These are phyloP conservation scores for Drechslerella coelobrocha DNA, from an alignment of 2,329 filamentous ascomycete species.

Conservation along the genomic window DNA sequence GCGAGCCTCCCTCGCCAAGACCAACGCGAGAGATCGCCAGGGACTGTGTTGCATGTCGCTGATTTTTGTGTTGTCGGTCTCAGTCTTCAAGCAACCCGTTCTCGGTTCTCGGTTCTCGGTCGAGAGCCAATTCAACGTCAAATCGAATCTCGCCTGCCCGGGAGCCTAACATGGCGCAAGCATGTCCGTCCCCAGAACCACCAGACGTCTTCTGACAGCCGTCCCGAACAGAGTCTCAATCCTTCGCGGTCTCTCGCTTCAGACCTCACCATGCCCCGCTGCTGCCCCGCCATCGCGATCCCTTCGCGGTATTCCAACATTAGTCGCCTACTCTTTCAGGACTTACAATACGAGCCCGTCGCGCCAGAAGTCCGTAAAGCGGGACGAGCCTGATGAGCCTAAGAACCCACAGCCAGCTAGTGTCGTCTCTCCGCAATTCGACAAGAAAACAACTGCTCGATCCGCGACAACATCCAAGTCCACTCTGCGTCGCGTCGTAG, in stretches of 20 bases:
- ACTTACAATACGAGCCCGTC: slow-evolving; percentile 29
- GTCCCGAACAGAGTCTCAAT: slow-evolving; percentile 6
- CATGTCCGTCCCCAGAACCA: slow-evolving; percentile 44
- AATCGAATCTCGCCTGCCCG: background rate
- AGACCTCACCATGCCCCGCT: slow-evolving; percentile 4
- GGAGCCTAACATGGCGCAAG: slow-evolving; percentile 35
- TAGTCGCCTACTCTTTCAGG: too few species aligned
- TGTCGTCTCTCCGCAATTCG: slow-evolving; percentile 48
- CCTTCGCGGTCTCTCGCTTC: background rate
- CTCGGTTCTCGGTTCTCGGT: too few species aligned
- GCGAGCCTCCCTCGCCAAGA: too few species aligned
- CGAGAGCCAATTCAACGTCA: slow-evolving; percentile 10
- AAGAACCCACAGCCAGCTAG: slow-evolving; percentile 13
- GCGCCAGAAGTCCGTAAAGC: slow-evolving; percentile 24
- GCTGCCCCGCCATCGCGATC: slow-evolving; percentile 15
- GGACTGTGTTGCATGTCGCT: too few species aligned
- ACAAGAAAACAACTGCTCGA: slow-evolving; percentile 63
- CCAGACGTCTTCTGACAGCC: slow-evolving; percentile 37
- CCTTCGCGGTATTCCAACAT: too few species aligned
- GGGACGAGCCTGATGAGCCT: slow-evolving; percentile 16
- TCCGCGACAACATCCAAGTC: slow-evolving; percentile 67
- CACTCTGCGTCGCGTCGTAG: slow-evolving; percentile 82
- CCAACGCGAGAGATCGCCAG: too few species aligned
- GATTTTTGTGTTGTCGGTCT: too few species aligned
- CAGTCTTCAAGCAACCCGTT: too few species aligned